phyloP scores from a whole-genome alignment of 345 rosid species.

The Citrus cavaleriei region DNA sequence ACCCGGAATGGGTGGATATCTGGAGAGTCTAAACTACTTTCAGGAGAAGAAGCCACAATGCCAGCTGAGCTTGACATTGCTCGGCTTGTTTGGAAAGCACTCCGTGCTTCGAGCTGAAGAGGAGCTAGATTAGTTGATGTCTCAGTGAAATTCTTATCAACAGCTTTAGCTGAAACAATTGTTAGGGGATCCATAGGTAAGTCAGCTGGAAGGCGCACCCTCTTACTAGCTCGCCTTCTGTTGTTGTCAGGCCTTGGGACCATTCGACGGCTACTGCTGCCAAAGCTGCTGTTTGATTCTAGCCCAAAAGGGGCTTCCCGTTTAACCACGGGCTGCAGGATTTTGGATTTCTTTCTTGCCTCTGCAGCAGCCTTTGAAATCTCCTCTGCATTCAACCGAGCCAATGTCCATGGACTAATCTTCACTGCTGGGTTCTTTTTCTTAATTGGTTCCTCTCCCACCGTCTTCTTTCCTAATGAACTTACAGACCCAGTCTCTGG shows the following conservation, averaged over 20 bases:
- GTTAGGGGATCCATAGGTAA: constrained; percentile 57
- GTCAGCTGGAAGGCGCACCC: constrained; percentile 73
- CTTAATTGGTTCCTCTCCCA: constrained; percentile 58
- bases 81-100: constrained; percentile 89
- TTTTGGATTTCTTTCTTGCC: constrained; percentile 86
- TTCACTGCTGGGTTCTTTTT: constrained; percentile 75
- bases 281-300: constrained; percentile 67
- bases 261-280: constrained; percentile 71
- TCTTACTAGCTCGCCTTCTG: constrained; percentile 62
- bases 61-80: constrained; percentile 80
- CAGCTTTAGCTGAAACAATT: constrained; percentile 31
- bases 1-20: constrained; percentile 88
- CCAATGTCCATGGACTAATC: constrained; percentile 96
- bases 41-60: constrained; percentile 81
- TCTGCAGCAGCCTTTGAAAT: constrained; percentile 94
- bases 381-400: constrained; percentile 88
- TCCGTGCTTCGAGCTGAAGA: constrained; percentile 89
- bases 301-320: constrained; percentile 47
- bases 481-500: constrained; percentile 94
- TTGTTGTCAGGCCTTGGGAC: constrained; percentile 62
- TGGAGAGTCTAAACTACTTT: constrained; percentile 92
- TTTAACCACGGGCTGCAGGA: constrained; percentile 74
- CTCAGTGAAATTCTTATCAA: constrained; percentile 47
- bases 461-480: constrained; percentile 76
- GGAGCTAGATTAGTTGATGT: constrained; percentile 77